A percentile compares a stretch with the other conserved stretches of the same genome.
Evolutionary conservation across 306 rosid genomes (phyloP).

Genomic region (Medicago arabica): DNA sequence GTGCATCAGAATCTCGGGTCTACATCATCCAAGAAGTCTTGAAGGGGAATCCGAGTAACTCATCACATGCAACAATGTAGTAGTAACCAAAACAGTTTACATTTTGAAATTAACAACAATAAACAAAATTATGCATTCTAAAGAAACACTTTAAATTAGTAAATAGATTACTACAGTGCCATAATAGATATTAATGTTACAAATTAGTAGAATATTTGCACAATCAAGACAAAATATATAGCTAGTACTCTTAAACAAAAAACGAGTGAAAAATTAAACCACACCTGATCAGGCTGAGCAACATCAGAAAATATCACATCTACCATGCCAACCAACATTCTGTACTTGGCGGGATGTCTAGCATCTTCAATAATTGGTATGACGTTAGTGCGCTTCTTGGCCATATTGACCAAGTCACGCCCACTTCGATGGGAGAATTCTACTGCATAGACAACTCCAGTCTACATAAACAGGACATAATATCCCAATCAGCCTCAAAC

Average conservation of each 20-base stretch:
- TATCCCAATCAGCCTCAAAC: neutral
- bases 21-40: slow-evolving; percentile 69
- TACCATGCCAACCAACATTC: slow-evolving; percentile 97
- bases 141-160: neutral
- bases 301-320: slow-evolving; percentile 98
- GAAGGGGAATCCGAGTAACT: slow-evolving; percentile 81
- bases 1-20: slow-evolving; percentile 72
- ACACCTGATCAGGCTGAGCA: slow-evolving; percentile 99
- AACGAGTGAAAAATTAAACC: neutral
- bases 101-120: neutral
- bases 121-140: neutral
- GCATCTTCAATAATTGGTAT: slow-evolving; percentile 98
- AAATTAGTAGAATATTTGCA: neutral
- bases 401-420: slow-evolving; percentile 96
- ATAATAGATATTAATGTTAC: neutral
- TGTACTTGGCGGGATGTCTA: slow-evolving; percentile 89
- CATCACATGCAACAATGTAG: slow-evolving; percentile 47
- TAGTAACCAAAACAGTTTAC: neutral
- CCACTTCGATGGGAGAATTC: slow-evolving; percentile 98
- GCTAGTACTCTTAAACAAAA: neutral
- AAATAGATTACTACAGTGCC: neutral
- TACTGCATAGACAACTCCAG: slow-evolving; percentile 90
- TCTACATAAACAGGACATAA: slow-evolving; percentile 44
- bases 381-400: slow-evolving; percentile 85
- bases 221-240: neutral